phyloP scores from a whole-genome alignment of 177 flowering plant genomes.

The Telopea speciosissima region DNA sequence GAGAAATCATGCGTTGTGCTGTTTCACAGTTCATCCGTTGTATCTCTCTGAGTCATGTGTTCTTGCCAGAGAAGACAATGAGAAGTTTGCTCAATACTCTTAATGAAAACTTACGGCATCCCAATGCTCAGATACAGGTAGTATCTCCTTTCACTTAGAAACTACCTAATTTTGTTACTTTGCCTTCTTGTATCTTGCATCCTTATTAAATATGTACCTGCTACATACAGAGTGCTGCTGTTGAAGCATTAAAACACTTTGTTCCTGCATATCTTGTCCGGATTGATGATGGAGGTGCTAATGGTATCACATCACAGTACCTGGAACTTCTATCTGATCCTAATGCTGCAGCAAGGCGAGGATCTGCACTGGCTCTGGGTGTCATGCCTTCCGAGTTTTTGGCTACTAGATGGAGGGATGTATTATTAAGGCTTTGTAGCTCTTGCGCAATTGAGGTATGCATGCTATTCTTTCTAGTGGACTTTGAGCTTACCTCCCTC shows the following conservation, averaged over 20 bases:
- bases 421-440: slow-evolving; percentile 61
- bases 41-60: slow-evolving; percentile 43
- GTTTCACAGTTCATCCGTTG: slow-evolving; percentile 87
- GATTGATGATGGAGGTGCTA: slow-evolving; percentile 19
- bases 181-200: slow-evolving; percentile 1
- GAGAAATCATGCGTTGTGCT: slow-evolving; percentile 95
- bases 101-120: slow-evolving; percentile 84
- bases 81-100: slow-evolving; percentile 67
- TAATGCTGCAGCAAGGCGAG: slow-evolving; percentile 85
- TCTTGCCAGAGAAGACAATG: slow-evolving; percentile 53
- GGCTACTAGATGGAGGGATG: slow-evolving; percentile 56
- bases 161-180: not conserved
- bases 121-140: slow-evolving; percentile 95
- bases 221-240: slow-evolving; percentile 69
- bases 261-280: slow-evolving; percentile 45
- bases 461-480: not conserved
- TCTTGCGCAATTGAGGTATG: slow-evolving; percentile 77
- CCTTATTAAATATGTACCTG: slow-evolving; percentile 2
- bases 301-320: slow-evolving; percentile 47
- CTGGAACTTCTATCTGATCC: slow-evolving; percentile 64
- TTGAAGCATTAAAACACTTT: slow-evolving; percentile 68
- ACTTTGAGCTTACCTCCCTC: not conserved
- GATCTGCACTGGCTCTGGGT: slow-evolving; percentile 87
- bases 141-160: not conserved
- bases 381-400: slow-evolving; percentile 62